Conservation (phyloP, 768 basidiomycete genomes). For the Tricholoma sp. region DNA sequence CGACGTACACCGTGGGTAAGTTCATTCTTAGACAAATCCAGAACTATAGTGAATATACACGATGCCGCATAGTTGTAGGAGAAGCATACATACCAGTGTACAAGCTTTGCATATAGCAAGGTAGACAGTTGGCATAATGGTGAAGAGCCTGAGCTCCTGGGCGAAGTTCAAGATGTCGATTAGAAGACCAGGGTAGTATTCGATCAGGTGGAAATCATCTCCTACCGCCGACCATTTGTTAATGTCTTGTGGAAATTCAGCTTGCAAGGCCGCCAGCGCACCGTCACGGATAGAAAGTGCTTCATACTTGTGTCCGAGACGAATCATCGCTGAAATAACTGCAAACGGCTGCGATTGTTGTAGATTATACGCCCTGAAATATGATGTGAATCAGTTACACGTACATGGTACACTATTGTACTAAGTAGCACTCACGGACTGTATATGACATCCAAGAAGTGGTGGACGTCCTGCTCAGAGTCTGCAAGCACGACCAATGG, state of each 20-base stretch:
- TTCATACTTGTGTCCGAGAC: slow-evolving; percentile 16
- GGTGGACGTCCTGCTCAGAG: not conserved
- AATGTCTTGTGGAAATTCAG: slow-evolving; percentile 9
- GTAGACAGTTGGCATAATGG: not conserved
- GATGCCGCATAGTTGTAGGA: too few relatives aligned
- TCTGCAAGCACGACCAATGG: not conserved
- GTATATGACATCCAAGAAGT: not conserved
- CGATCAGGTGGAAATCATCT: not conserved
- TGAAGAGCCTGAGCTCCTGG: not conserved
- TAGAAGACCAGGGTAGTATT: not conserved
- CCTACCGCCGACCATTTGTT: not conserved
- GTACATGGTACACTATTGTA: too few relatives aligned
- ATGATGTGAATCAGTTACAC: not conserved
- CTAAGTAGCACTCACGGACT: not conserved
- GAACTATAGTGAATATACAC: too few relatives aligned
- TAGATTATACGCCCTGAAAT: not conserved
- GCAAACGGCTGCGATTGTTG: not conserved
- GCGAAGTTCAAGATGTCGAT: not conserved
- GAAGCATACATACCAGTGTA: not conserved
- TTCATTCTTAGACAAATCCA: not conserved
- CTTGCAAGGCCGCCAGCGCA: slow-evolving; percentile 4
- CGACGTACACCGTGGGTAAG: not conserved
- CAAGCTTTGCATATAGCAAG: not conserved
- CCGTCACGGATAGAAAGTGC: slow-evolving; percentile 8
- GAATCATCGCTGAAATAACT: slow-evolving; percentile 10